Evolutionary conservation across 2,329 filamentous ascomycete species (phyloP).

Genomic region (Xylaria sp.): DNA sequence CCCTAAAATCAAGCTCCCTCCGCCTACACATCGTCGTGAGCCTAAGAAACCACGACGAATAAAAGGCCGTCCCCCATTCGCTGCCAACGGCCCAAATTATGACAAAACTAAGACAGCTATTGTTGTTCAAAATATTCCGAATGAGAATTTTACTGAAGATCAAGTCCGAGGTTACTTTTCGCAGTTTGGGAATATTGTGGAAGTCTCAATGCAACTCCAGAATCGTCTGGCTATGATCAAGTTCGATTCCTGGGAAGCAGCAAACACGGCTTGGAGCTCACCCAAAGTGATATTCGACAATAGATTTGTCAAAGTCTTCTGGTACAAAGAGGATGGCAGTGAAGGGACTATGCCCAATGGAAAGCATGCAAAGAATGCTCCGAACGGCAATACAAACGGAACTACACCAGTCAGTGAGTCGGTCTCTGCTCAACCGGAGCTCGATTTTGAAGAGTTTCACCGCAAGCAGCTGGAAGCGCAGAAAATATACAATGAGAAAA

Average conservation of each 20-base stretch:
- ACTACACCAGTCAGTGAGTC: conserved; percentile 25
- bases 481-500: conserved; percentile 72
- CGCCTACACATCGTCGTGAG: conserved; percentile 47
- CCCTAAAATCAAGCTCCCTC: conserved; percentile 29
- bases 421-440: conserved; percentile 57
- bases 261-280: conserved; percentile 76
- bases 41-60: conserved; percentile 52
- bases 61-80: conserved; percentile 67
- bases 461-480: conserved; percentile 78
- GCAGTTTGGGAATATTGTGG: conserved; percentile 73
- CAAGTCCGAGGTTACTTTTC: conserved; percentile 75
- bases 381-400: conserved; percentile 47
- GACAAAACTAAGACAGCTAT: conserved; percentile 74
- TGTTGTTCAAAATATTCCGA: conserved; percentile 81
- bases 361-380: conserved; percentile 45
- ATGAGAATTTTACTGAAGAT: conserved; percentile 73
- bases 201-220: conserved; percentile 72
- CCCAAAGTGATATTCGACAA: conserved; percentile 87
- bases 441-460: conserved; percentile 76
- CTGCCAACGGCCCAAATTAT: conserved; percentile 69
- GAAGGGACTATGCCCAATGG: conserved; percentile 44
- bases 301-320: conserved; percentile 85
- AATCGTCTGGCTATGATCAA: conserved; percentile 76
- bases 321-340: conserved; percentile 68
- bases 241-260: conserved; percentile 72